Evolutionary conservation across 148 eudicot species (phyloP).

Genomic region (Rhododendron mucronatum): DNA sequence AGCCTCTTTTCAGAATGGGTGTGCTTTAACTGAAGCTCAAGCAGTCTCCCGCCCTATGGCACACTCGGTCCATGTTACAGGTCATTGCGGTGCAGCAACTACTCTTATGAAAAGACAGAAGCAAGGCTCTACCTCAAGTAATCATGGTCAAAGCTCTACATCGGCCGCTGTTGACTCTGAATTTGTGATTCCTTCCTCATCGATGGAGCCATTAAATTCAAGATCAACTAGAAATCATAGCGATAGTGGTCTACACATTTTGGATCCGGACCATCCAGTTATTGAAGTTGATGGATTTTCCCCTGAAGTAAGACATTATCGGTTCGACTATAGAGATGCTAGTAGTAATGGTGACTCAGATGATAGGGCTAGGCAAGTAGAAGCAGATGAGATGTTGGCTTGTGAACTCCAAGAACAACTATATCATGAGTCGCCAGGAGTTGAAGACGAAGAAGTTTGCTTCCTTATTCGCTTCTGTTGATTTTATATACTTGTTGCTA

Average conservation of each 20-base stretch:
- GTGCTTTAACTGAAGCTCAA: constrained; percentile 12
- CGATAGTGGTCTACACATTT: constrained; percentile 16
- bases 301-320: constrained; percentile 31
- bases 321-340: constrained; percentile 10
- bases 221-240: constrained; percentile 29
- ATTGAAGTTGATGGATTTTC: constrained; percentile 41
- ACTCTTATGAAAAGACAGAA: constrained; percentile 40
- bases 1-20: constrained; percentile 7
- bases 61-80: constrained; percentile 13
- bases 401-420: no score
- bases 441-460: constrained; percentile 54
- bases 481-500: no score
- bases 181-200: constrained; percentile 35
- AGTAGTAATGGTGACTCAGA: constrained; percentile 34
- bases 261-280: constrained; percentile 18
- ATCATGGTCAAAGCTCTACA: constrained; percentile 31
- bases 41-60: not conserved
- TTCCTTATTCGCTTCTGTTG: not conserved
- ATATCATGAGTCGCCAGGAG: no score
- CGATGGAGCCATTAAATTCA: constrained; percentile 32
- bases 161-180: constrained; percentile 25
- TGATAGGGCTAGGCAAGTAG: constrained; percentile 57
- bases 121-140: constrained; percentile 32
- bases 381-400: constrained; percentile 90
- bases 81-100: constrained; percentile 13